Conservation (phyloP, 371 early-diverging fungal genomes). For the Funneliformis caledonium region DNA sequence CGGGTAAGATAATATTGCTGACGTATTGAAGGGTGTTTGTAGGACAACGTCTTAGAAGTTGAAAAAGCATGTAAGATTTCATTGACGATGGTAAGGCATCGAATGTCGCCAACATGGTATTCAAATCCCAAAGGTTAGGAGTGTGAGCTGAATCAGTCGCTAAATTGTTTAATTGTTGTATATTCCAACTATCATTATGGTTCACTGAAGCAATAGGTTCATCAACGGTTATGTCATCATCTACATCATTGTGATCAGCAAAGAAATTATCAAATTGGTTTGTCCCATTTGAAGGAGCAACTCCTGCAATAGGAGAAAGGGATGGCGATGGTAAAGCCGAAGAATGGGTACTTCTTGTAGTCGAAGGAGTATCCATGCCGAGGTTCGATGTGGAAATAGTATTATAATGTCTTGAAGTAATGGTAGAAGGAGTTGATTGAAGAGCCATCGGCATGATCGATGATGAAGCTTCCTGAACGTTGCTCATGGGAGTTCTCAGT, state of each 20-base stretch:
- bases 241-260: constrained; percentile 21
- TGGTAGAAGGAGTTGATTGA: constrained; percentile 44
- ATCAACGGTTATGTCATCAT: constrained; percentile 42
- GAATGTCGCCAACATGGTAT: constrained; percentile 61
- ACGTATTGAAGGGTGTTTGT: constrained; percentile 80
- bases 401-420: constrained; percentile 43
- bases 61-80: constrained; percentile 76
- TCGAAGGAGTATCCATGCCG: constrained; percentile 42
- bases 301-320: constrained; percentile 48
- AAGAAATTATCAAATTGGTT: constrained; percentile 38
- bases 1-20: constrained; percentile 73
- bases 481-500: constrained; percentile 21
- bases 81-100: constrained; percentile 67
- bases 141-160: constrained; percentile 28
- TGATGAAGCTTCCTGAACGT: constrained; percentile 43
- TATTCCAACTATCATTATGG: constrained; percentile 45
- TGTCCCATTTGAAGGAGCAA: constrained; percentile 39
- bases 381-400: constrained; percentile 41
- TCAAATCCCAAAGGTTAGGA: constrained; percentile 53
- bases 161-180: constrained; percentile 32
- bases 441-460: constrained; percentile 43
- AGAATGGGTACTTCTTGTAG: constrained; percentile 45
- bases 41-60: constrained; percentile 72
- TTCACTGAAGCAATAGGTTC: constrained; percentile 26
- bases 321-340: constrained; percentile 54